Base-by-base conservation (phyloP, 768 basidiomycete species). In the Cytidiella melzeri region DNA sequence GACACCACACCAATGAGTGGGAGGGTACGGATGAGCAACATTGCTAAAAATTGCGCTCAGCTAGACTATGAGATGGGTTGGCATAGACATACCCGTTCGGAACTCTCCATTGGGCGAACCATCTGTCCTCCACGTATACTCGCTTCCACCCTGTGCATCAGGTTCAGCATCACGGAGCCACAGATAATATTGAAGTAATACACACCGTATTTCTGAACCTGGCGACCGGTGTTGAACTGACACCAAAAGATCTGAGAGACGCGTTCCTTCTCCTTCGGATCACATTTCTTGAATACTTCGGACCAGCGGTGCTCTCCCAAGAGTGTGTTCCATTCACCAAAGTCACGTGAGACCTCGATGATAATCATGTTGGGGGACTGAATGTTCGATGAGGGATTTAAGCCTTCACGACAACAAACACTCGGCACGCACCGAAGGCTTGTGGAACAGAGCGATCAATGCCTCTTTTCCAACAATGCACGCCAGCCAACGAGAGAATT, bases 341-440 rank as follows among this genome's bases (percentile, higher is more conserved):
- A 69, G 1, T 57, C 43, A 19, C 69, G 61, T 21, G 51, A 61
- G 23, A 76, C 57, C 40, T 75, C 75, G 50, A 76, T 62, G 43
- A 76, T 69, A 39, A 77, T 65, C 65, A 70, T 73, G 43, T 64
- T 71, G 9, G 67, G 72, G 1, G 75, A 70, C 72, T 73, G 37
- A 12, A 12, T 23, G 12, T 5, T 13, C 9, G 21, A 15, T 15
- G 36, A 37, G 5, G n/a, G 7, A 18, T 9, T 7, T 41, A 41
- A 9, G 2, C 44, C 26, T n/a, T 11, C 9, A 13, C 44, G 7
- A 19, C 12, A 2, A 28, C 6, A 45, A 19, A 34, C 12, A 18
- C 27, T 15, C 20, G 7, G 4, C 4, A 69, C 73, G 47, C 54
- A 76, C 74, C 21, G 64, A 59, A 0, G 75, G 75, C 46, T 74